These are phyloP conservation scores for Selaginella moellendorffii DNA, from an alignment of 75 land plant species.

Conservation along the genomic window DNA sequence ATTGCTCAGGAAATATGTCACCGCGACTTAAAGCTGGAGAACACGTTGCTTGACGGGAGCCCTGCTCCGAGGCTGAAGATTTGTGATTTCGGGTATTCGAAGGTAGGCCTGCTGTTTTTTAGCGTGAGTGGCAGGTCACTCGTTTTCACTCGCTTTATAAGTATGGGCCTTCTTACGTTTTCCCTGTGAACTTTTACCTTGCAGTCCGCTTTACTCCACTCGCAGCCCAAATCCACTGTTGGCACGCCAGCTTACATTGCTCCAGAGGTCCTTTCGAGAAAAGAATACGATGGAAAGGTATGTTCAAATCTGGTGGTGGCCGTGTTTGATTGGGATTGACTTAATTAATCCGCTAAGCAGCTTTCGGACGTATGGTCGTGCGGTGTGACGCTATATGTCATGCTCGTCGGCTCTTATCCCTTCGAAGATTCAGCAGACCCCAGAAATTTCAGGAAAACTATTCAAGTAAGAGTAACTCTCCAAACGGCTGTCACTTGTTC, in stretches of 20 bases:
- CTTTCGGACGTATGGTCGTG: constrained; percentile 43
- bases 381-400: constrained; percentile 36
- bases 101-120: constrained; percentile 15
- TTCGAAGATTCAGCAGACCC: constrained; percentile 36
- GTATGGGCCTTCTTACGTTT: neutral
- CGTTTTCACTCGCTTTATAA: neutral
- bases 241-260: constrained; percentile 93
- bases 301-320: no score
- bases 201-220: constrained; percentile 87
- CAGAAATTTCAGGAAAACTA: constrained; percentile 29
- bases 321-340: no score
- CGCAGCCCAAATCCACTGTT: constrained; percentile 83
- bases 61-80: constrained; percentile 57
- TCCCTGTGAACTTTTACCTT: no score
- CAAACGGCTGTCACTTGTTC: no score
- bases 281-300: constrained; percentile 92
- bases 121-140: neutral
- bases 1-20: constrained; percentile 68
- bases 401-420: constrained; percentile 38
- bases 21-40: constrained; percentile 56
- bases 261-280: constrained; percentile 68
- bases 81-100: constrained; percentile 51
- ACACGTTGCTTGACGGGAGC: constrained; percentile 54
- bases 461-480: constrained; percentile 40
- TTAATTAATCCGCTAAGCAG: no score